These are phyloP conservation scores for Pythium aristosporum DNA, from an alignment of 352 stramenopile genomes.

Conservation along the genomic window DNA sequence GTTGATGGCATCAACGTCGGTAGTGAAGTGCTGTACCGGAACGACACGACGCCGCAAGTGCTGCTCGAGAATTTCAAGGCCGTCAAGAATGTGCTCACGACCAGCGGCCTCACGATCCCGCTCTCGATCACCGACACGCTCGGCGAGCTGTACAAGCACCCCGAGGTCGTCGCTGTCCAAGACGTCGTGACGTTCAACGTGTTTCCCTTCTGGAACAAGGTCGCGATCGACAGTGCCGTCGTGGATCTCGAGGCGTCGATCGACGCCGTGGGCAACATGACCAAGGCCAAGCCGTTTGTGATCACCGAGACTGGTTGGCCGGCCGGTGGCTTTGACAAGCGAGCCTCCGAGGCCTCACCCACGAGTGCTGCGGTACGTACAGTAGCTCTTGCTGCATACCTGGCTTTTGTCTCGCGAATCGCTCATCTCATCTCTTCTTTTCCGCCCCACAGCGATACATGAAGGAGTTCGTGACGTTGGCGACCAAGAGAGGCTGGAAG, in stretches of 20 bases:
- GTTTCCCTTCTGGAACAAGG: slow-evolving; percentile 85
- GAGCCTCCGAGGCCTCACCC: slow-evolving; percentile 53
- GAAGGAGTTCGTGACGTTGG: slow-evolving; percentile 75
- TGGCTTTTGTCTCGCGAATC: too few relatives aligned
- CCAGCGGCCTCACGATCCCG: slow-evolving; percentile 52
- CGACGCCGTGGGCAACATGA: slow-evolving; percentile 53
- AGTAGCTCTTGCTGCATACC: not conserved
- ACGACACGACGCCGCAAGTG: slow-evolving; percentile 64
- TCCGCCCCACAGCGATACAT: slow-evolving; percentile 45
- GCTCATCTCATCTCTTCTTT: not conserved
- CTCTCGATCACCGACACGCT: slow-evolving; percentile 84
- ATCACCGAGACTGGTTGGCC: slow-evolving; percentile 86
- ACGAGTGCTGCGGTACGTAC: slow-evolving; percentile 54
- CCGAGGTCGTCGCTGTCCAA: slow-evolving; percentile 61
- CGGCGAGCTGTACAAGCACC: slow-evolving; percentile 73
- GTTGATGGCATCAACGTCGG: slow-evolving; percentile 82
- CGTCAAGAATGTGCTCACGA: slow-evolving; percentile 65
- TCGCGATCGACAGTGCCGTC: slow-evolving; percentile 49
- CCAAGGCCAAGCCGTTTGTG: slow-evolving; percentile 70
- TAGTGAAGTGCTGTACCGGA: slow-evolving; percentile 77
- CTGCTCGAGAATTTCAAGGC: slow-evolving; percentile 68
- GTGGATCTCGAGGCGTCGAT: slow-evolving; percentile 69
- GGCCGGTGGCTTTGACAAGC: slow-evolving; percentile 43
- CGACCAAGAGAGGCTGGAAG: slow-evolving; percentile 64
- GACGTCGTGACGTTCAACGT: slow-evolving; percentile 83